A percentile compares a stretch with the other conserved stretches of the same genome.
Conservation (phyloP, 768 basidiomycete genomes). For the Mrakia blollopis region DNA sequence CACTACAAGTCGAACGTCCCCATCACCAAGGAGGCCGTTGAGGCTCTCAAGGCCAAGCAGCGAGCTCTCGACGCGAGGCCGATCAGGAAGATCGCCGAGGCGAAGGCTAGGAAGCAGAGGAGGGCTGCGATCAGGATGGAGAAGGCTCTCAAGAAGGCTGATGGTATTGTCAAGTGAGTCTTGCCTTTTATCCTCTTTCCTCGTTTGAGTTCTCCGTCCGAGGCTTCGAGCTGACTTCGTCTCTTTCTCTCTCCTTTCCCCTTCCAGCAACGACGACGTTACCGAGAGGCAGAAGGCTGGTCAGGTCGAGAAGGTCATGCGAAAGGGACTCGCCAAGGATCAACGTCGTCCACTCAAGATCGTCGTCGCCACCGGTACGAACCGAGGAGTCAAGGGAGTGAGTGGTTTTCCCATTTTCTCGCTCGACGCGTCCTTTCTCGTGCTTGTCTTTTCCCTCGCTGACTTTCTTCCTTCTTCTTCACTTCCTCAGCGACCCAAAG, state of each 20-base stretch:
- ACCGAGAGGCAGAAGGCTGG: slow-evolving; percentile 92
- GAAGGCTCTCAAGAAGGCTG: slow-evolving; percentile 92
- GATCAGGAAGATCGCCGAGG: slow-evolving; percentile 98
- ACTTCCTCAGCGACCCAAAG: slow-evolving; percentile 63
- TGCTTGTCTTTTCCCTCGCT: background rate
- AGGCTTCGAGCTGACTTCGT: background rate
- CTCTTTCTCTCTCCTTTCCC: background rate
- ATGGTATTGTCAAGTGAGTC: slow-evolving; percentile 56
- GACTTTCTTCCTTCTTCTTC: background rate
- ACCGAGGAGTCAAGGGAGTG: slow-evolving; percentile 77
- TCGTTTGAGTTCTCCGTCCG: no score
- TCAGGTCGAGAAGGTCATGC: slow-evolving; percentile 76
- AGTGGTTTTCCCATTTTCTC: background rate
- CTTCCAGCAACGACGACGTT: slow-evolving; percentile 63
- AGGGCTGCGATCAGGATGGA: slow-evolving; percentile 78
- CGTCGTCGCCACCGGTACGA: slow-evolving; percentile 84
- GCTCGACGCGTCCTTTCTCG: background rate
- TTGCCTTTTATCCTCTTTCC: background rate
- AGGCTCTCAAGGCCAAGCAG: slow-evolving; percentile 77
- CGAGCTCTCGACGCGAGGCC: slow-evolving; percentile 92
- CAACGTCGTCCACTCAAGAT: slow-evolving; percentile 60
- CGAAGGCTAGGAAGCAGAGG: slow-evolving; percentile 93
- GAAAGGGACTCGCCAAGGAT: slow-evolving; percentile 52
- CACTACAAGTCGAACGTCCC: slow-evolving; percentile 91
- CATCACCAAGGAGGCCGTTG: slow-evolving; percentile 92